Percentiles rank a stretch among this genome's conserved stretches.
Conservation (phyloP, 345 rosid species). For the Lepidium aucheri region DNA sequence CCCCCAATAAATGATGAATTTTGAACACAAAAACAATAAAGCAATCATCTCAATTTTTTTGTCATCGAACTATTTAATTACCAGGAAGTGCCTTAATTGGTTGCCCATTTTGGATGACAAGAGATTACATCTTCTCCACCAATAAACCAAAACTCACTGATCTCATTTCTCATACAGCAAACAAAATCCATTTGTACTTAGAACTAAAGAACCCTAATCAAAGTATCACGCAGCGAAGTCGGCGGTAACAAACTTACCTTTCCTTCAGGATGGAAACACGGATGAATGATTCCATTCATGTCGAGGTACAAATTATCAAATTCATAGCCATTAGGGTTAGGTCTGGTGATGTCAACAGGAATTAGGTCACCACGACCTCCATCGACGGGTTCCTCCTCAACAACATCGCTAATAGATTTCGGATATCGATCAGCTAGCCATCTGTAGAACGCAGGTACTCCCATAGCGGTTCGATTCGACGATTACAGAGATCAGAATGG, state of each 20-base stretch:
- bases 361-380: conserved; percentile 30
- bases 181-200: background rate
- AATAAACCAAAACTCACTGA: background rate
- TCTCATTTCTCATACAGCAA: background rate
- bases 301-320: conserved; percentile 88
- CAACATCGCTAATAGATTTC: conserved; percentile 61
- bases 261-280: conserved; percentile 97
- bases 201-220: background rate
- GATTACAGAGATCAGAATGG: conserved; percentile 5
- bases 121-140: background rate
- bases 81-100: no score
- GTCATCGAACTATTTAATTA: no score
- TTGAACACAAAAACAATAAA: background rate
- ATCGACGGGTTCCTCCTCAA: conserved; percentile 62
- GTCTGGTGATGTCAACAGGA: conserved; percentile 56
- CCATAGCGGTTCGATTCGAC: conserved; percentile 41
- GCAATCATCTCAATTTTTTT: no score
- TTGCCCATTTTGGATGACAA: no score
- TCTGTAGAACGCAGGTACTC: conserved; percentile 93
- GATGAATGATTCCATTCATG: conserved; percentile 93
- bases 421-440: conserved; percentile 98
- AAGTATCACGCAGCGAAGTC: background rate
- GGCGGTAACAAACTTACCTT: conserved; percentile 36
- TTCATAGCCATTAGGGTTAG: conserved; percentile 91
- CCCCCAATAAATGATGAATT: background rate